Evolutionary conservation across 2,329 filamentous ascomycete genomes (phyloP), one percentile per base, ranked within the genome.

Genomic region (Ascochyta viciae-villosae): DNA sequence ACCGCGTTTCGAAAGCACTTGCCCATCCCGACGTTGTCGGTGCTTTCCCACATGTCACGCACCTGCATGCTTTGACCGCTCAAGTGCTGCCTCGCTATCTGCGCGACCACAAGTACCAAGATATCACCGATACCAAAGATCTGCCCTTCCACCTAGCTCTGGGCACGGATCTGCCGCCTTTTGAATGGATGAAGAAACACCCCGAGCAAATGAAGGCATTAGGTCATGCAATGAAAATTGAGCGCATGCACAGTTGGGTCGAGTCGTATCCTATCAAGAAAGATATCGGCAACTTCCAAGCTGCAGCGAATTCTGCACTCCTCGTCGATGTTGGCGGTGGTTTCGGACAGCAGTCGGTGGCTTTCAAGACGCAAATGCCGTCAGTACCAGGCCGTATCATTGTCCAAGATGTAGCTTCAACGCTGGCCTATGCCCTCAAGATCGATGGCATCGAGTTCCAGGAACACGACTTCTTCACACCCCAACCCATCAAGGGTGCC

Each of bases 311-410:
- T 2, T 65, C 66, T 4, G 67, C 65, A 3, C 31, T 72, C 1
- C 50, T 74, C 7, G 69, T 74, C 10, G 70, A 74, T 22, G 57
- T 74, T 2, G 72, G 72, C 2, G 72, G 72, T n/a, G 70, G 72
- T 1, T 72, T 73, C 12, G 71, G 72, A 0, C 68, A 71, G 27
- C 66, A 70, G 39, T 55, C 66, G 1, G 33, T 57, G 6, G 60
- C 57, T 1, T 69, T 72, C 50, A 64, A 61, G 45, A 58, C 62
- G 4, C 64, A 62, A 24, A 61, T 66, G 35, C 33, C 58, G 1
- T 22, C 50, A 1, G 19, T 63, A 0, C 33, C 29, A 10, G 68
- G 67, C 10, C 62, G 62, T 2, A 54, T 72, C 35, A 41, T 73
- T 0, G 67, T 72, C 0, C 67, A 73, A 24, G 71, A 74, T 24